Conservation (phyloP, 441 rosid genomes). For the Daphne laureola region DNA sequence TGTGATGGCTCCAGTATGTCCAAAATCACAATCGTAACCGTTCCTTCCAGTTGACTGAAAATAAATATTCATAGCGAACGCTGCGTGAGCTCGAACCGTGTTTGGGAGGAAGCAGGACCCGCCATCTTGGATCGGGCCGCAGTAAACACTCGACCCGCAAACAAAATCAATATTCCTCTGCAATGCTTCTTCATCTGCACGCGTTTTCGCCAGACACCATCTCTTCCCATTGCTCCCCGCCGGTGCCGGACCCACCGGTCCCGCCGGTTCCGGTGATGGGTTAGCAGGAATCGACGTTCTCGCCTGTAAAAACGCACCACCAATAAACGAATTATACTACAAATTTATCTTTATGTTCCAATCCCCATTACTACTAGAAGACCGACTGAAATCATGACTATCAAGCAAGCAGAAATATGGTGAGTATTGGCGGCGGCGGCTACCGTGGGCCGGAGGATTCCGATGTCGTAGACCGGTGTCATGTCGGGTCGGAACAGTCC, state of each 20-base stretch:
- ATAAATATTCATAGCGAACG: constrained; percentile 61
- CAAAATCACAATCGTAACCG: constrained; percentile 44
- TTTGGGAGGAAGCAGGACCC: constrained; percentile 53
- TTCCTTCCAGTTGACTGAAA: constrained; percentile 44
- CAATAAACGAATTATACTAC: too few species aligned
- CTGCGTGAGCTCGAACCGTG: constrained; percentile 56
- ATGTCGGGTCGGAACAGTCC: constrained; percentile 60
- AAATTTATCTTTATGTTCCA: too few species aligned
- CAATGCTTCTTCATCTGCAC: constrained; percentile 38
- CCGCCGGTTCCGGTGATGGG: constrained; percentile 19
- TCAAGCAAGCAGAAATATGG: constrained; percentile 20
- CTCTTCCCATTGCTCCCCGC: constrained; percentile 16
- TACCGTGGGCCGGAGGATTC: constrained; percentile 57
- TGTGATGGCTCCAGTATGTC: constrained; percentile 38
- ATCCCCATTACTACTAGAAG: constrained; percentile 20
- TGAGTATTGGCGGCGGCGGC: constrained; percentile 25
- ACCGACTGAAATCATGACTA: constrained; percentile 20
- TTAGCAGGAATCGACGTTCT: constrained; percentile 33
- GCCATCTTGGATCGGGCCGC: constrained; percentile 35
- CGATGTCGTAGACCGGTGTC: constrained; percentile 64
- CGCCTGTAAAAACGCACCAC: constrained; percentile 25
- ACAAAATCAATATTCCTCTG: constrained; percentile 68
- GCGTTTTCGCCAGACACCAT: constrained; percentile 50
- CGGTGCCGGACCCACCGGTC: constrained; percentile 3
- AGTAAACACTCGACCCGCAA: constrained; percentile 48